Conservation (phyloP, 2,329 filamentous ascomycete genomes). For the Capronia coronata region DNA sequence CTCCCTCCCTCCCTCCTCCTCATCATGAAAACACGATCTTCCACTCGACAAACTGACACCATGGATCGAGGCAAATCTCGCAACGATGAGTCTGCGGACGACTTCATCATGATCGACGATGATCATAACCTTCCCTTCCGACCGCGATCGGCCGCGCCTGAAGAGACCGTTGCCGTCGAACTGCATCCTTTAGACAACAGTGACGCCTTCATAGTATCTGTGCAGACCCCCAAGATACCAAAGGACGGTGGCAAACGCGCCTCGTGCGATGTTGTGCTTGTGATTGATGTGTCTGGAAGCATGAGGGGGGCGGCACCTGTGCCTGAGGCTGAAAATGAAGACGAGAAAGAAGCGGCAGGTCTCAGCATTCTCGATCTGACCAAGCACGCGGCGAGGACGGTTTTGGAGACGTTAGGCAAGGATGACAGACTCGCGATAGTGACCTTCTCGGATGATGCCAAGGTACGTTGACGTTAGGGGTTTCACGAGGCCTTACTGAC, state of each 20-base stretch:
- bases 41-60: not conserved
- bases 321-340: constrained; percentile 33
- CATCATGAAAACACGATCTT: not conserved
- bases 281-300: constrained; percentile 56
- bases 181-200: constrained; percentile 20
- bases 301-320: constrained; percentile 48
- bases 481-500: too few relatives aligned
- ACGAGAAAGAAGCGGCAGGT: constrained; percentile 42
- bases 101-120: constrained; percentile 14
- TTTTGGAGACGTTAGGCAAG: constrained; percentile 51
- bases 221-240: constrained; percentile 26
- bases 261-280: constrained; percentile 55
- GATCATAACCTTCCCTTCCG: constrained; percentile 7
- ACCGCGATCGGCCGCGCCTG: not conserved
- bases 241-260: constrained; percentile 31
- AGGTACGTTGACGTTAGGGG: too few relatives aligned
- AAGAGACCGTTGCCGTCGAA: constrained; percentile 10
- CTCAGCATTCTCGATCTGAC: constrained; percentile 53
- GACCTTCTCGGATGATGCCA: constrained; percentile 44
- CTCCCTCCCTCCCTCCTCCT: too few relatives aligned
- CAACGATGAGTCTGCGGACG: not conserved
- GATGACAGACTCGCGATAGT: constrained; percentile 54
- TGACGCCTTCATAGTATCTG: constrained; percentile 25
- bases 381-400: constrained; percentile 55
- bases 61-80: not conserved